Percentiles rank a stretch among this genome's conserved stretches.
Evolutionary conservation across 2,329 filamentous ascomycete genomes (phyloP).

Genomic region (Sarocladium brachiariae): DNA sequence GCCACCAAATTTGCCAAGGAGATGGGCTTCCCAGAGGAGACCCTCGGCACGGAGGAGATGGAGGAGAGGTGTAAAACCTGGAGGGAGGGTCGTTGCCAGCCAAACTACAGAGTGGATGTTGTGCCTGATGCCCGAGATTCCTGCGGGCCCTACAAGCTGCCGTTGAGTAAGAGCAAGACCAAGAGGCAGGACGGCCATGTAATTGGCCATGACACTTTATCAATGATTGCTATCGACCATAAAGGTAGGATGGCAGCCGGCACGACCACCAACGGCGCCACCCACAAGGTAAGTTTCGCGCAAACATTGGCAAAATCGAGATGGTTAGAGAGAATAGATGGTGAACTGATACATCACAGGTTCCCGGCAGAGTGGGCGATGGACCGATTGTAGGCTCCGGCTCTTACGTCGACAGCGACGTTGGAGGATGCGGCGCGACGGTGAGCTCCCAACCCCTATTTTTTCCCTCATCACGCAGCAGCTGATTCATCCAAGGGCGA

Average conservation of each 20-base stretch:
- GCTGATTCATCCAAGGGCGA: slow-evolving; percentile 29
- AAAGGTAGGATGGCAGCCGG: slow-evolving; percentile 44
- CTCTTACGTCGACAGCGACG: slow-evolving; percentile 46
- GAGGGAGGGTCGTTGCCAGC: slow-evolving; percentile 36
- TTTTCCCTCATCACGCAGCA: too few species aligned
- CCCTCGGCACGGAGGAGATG: slow-evolving; percentile 36
- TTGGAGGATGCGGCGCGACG: slow-evolving; percentile 49
- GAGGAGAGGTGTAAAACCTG: slow-evolving; percentile 34
- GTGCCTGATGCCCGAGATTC: slow-evolving; percentile 32
- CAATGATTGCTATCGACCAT: slow-evolving; percentile 39
- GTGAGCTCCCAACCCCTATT: not conserved
- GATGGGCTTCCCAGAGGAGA: slow-evolving; percentile 41
- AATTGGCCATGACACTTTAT: slow-evolving; percentile 46
- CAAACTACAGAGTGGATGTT: slow-evolving; percentile 44
- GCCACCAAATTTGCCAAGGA: slow-evolving; percentile 46
- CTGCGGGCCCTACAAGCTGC: slow-evolving; percentile 44
- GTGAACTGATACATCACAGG: slow-evolving; percentile 11
- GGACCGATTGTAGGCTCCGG: slow-evolving; percentile 48
- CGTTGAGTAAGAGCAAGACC: slow-evolving; percentile 21
- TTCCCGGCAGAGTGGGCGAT: slow-evolving; percentile 49
- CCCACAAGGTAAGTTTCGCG: slow-evolving; percentile 38
- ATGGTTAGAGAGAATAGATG: not conserved
- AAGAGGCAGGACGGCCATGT: slow-evolving; percentile 41
- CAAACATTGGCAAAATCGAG: not conserved
- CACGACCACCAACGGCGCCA: slow-evolving; percentile 49